Base-by-base conservation (phyloP, 2,329 filamentous ascomycete species). In the Gremmenia infestans region DNA sequence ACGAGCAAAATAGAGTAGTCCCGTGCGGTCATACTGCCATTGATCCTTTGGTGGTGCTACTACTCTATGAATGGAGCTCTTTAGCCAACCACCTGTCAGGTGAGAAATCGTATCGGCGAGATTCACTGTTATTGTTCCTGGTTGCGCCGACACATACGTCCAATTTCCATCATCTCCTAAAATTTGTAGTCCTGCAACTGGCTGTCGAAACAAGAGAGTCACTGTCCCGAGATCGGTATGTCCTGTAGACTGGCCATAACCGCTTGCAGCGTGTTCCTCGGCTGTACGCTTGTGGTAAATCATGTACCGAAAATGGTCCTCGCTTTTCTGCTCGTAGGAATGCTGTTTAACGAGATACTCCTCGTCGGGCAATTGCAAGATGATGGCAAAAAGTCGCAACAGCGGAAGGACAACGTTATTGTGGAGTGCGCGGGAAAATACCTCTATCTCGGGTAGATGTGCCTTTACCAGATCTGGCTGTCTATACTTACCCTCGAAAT, bases 251-350 rank as follows among this genome's bases (percentile, higher is more conserved):
- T 78, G 78, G 0, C 80, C 69, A 19, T 71, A 68, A 0, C 74
- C 74, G 1, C 73, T 71, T 40, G 71, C 72, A 32, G 72, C 73
- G 55, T 77, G 77, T 23, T 80, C 75, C n/a, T 78, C 74, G 0
- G 72, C 65, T 0, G 71, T 74, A 37, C 81, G 78, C 0, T 76
- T 74, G 8, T 74, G 73, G 58, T 84, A 84, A 49, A 78, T 74
- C 81, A 85, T 85, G 66, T 84, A 85, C 2, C 83, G 76, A n/a
- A 85, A 73, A 55, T 85, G 81, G 23, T 81, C 80, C 58, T 85
- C 81, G 17, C 79, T 76, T 28, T 79, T 75, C n/a, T 76, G 73
- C 2, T 83, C 76, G 66, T 85, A 87, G 15, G 72, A 73, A 66
- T 87, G 83, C 7, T 80, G 71, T 17, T 76, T 72, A 59, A 81